Evolutionary conservation across 2,329 filamentous ascomycete species (phyloP).

Genomic region (Aciculosporium take): DNA sequence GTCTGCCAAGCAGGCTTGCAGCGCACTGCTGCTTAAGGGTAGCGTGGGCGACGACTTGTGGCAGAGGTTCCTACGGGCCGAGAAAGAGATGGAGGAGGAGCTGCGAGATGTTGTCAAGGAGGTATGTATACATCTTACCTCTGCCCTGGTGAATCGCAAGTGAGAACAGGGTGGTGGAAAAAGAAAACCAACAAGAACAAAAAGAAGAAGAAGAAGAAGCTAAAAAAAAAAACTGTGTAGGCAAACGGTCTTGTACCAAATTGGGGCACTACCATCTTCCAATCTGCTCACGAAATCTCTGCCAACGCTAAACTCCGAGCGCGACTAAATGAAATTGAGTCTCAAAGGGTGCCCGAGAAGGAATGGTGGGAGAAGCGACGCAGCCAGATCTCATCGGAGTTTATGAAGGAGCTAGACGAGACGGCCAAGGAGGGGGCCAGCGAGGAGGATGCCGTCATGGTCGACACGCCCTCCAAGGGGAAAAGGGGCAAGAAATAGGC

Average conservation of each 20-base stretch:
- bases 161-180: not conserved
- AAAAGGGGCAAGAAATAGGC: constrained; percentile 43
- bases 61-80: constrained; percentile 80
- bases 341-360: constrained; percentile 58
- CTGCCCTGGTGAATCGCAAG: not conserved
- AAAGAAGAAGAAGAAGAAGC: not conserved
- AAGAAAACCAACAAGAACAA: not conserved
- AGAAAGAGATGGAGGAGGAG: constrained; percentile 97
- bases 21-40: constrained; percentile 69
- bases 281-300: constrained; percentile 90
- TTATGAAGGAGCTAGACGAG: constrained; percentile 73
- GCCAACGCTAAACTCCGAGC: constrained; percentile 67
- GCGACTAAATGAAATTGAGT: constrained; percentile 60
- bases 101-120: constrained; percentile 86
- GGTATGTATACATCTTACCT: constrained; percentile 34
- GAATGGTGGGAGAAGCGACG: constrained; percentile 86
- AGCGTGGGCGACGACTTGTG: constrained; percentile 93
- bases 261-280: constrained; percentile 94
- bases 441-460: constrained; percentile 48
- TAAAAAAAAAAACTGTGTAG: constrained; percentile 27
- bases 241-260: constrained; percentile 78
- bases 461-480: constrained; percentile 46
- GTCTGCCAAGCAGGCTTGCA: constrained; percentile 75
- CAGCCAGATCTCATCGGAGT: constrained; percentile 56
- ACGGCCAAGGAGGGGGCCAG: constrained; percentile 23